A percentile compares a stretch with the other conserved stretches of the same genome.
These are phyloP conservation scores for Linnemannia exigua DNA, from an alignment of 192 early-diverging fungal species.

Conservation along the genomic window DNA sequence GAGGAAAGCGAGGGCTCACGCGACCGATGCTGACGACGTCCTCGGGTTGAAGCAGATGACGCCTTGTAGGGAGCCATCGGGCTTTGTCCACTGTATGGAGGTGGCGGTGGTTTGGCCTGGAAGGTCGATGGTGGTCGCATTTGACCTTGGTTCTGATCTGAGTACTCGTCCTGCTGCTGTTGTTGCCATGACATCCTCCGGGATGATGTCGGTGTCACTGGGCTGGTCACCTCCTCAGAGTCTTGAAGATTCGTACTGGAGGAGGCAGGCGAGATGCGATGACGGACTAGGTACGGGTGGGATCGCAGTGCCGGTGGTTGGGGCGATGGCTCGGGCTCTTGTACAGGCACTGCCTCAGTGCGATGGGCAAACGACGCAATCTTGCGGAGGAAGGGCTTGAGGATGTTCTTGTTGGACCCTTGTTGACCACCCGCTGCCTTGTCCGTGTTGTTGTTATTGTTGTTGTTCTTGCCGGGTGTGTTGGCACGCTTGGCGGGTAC, in stretches of 20 bases:
- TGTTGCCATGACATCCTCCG: slow-evolving; percentile 26
- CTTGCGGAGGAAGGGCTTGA: slow-evolving; percentile 39
- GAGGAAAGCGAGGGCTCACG: slow-evolving; percentile 47
- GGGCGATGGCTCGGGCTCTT: slow-evolving; percentile 28
- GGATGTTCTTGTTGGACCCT: slow-evolving; percentile 43
- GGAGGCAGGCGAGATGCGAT: slow-evolving; percentile 36
- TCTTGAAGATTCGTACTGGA: slow-evolving; percentile 27
- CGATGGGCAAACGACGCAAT: slow-evolving; percentile 51
- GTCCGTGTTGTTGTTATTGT: slow-evolving; percentile 2
- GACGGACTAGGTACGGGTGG: slow-evolving; percentile 48
- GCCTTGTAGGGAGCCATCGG: slow-evolving; percentile 1
- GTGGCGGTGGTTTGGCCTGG: slow-evolving; percentile 43
- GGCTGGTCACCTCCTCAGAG: slow-evolving; percentile 21
- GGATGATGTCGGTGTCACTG: slow-evolving; percentile 29
- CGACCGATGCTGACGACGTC: slow-evolving; percentile 41
- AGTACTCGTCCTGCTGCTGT: neutral
- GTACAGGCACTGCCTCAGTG: slow-evolving; percentile 24
- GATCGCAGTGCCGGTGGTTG: slow-evolving; percentile 32
- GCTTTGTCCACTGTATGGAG: slow-evolving; percentile 44
- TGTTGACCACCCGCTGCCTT: neutral
- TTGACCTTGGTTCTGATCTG: neutral
- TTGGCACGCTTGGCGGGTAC: slow-evolving; percentile 45
- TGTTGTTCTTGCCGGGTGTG: slow-evolving; percentile 19
- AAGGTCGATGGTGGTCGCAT: slow-evolving; percentile 9
- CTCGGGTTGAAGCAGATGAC: neutral